A percentile compares a stretch with the other conserved stretches of the same genome.
Evolutionary conservation across 164 flowering plant species (phyloP).

Genomic region (Paratinospora sagittata): DNA sequence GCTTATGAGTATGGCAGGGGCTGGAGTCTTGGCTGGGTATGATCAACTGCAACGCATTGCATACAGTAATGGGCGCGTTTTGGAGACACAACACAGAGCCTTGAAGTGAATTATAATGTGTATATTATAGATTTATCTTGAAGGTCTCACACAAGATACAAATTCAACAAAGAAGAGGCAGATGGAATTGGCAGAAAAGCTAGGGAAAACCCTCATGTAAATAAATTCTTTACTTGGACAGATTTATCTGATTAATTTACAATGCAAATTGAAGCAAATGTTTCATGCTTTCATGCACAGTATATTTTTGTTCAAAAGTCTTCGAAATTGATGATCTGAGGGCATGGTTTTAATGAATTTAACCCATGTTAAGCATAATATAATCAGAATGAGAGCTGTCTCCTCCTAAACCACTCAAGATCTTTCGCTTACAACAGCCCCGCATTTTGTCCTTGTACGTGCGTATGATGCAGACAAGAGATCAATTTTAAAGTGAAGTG

Average conservation of each 20-base stretch:
- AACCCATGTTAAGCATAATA: too few species aligned
- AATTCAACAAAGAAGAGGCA: neutral
- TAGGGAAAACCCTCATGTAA: neutral
- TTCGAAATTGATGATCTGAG: too few species aligned
- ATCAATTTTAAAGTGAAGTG: neutral
- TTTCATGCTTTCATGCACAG: too few species aligned
- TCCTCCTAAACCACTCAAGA: neutral
- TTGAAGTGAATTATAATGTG: conserved; percentile 17
- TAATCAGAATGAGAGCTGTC: too few species aligned
- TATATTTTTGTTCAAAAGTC: too few species aligned
- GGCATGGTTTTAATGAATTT: too few species aligned
- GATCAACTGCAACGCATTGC: conserved; percentile 68
- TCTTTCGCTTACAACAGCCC: neutral
- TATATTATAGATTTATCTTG: neutral
- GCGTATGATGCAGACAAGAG: neutral
- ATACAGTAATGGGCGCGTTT: conserved; percentile 31
- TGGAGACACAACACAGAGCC: conserved; percentile 34
- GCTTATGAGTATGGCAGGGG: conserved; percentile 91
- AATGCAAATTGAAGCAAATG: neutral
- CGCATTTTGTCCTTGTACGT: neutral
- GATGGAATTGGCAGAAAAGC: neutral
- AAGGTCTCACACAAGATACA: neutral
- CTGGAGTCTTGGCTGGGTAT: conserved; percentile 94
- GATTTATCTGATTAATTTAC: neutral
- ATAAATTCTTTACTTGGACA: neutral